These are phyloP conservation scores for Fusarium phyllophilum DNA, from an alignment of 2,329 filamentous ascomycete species.

Conservation along the genomic window DNA sequence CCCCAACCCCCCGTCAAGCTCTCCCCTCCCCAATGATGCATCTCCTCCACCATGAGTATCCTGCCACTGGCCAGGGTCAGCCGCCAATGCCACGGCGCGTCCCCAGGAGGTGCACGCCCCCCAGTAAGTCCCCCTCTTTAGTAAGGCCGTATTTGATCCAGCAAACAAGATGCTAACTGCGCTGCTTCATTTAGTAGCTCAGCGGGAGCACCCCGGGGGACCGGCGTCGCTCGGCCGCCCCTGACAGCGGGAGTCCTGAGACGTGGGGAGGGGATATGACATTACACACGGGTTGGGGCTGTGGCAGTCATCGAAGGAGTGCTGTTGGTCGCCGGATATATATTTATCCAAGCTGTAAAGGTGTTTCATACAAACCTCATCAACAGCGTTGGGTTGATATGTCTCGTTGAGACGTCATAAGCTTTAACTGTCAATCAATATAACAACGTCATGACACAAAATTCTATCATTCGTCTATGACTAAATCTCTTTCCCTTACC, in stretches of 20 bases:
- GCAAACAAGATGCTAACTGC: not conserved
- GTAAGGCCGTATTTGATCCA: not conserved
- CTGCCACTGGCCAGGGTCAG: not conserved
- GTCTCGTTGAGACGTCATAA: no score
- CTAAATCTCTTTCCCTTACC: not conserved
- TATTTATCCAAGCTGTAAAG: not conserved
- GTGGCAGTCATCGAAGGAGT: not conserved
- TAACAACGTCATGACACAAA: not conserved
- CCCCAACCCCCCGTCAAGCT: not conserved
- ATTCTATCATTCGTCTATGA: not conserved
- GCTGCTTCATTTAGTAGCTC: not conserved
- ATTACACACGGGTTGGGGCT: not conserved
- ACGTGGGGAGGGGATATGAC: not conserved
- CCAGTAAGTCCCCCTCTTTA: not conserved
- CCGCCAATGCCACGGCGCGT: accelerated
- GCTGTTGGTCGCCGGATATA: not conserved
- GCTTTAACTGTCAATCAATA: not conserved
- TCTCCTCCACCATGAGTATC: no score
- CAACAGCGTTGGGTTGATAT: no score
- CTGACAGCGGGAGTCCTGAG: not conserved
- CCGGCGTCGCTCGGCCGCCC: not conserved
- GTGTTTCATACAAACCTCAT: not conserved
- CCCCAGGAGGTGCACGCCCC: not conserved
- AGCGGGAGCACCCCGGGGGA: not conserved
- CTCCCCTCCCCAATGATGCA: not conserved